A percentile compares a stretch with the other conserved stretches of the same genome.
These are phyloP conservation scores for Mediolabrus comicus DNA, from an alignment of 108 stramenopile species.

Conservation along the genomic window DNA sequence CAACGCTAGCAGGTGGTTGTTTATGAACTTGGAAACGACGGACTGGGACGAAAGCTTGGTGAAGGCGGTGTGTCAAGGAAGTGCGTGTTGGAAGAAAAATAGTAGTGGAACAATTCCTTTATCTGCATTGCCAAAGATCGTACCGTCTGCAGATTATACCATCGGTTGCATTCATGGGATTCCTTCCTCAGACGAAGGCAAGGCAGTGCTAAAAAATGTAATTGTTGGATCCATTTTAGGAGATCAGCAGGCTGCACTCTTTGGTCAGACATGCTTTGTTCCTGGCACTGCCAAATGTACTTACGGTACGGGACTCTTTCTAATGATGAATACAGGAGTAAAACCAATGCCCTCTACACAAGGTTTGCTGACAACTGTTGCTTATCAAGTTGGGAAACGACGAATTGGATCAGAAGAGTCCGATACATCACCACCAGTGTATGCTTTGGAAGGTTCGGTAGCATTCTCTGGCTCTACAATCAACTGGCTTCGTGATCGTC, in stretches of 20 bases:
- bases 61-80: slow-evolving; percentile 49
- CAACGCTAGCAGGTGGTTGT: slow-evolving; percentile 95
- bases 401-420: not conserved
- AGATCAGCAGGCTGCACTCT: slow-evolving; percentile 96
- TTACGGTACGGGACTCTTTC: slow-evolving; percentile 97
- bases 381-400: slow-evolving; percentile 80
- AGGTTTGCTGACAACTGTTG: slow-evolving; percentile 96
- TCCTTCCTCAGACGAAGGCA: slow-evolving; percentile 12
- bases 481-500: slow-evolving; percentile 97
- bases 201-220: slow-evolving; percentile 57
- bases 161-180: slow-evolving; percentile 52
- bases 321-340: slow-evolving; percentile 97
- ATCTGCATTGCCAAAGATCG: slow-evolving; percentile 67
- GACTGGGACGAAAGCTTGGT: slow-evolving; percentile 86
- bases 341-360: slow-evolving; percentile 59
- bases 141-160: slow-evolving; percentile 58
- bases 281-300: slow-evolving; percentile 94
- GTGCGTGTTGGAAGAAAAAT: slow-evolving; percentile 24
- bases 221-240: slow-evolving; percentile 88
- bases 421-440: slow-evolving; percentile 52
- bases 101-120: slow-evolving; percentile 35
- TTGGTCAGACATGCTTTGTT: slow-evolving; percentile 92
- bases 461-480: slow-evolving; percentile 92
- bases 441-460: slow-evolving; percentile 96
- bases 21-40: slow-evolving; percentile 85